Percentiles rank a stretch among this genome's conserved stretches.
Evolutionary conservation across 2,329 filamentous ascomycete species (phyloP).

Genomic region (Lasiodiplodia sp.): DNA sequence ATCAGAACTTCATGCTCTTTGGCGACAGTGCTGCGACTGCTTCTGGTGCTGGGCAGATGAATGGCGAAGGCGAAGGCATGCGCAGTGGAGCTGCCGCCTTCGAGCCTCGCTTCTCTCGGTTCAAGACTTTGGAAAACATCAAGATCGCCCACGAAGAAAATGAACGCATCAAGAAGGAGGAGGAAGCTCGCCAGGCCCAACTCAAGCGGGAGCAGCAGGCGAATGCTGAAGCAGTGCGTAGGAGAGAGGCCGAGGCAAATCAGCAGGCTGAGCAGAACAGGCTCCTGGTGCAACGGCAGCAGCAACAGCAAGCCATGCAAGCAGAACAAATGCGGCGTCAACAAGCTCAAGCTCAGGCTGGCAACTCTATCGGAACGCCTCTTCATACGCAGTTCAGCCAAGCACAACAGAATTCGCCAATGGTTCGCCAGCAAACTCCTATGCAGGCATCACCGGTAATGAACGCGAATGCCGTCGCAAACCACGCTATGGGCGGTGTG

Average conservation of each 20-base stretch:
- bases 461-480: constrained; percentile 37
- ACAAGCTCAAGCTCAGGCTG: constrained; percentile 42
- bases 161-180: constrained; percentile 58
- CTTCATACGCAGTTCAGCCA: constrained; percentile 55
- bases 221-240: constrained; percentile 29
- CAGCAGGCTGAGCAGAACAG: constrained; percentile 36
- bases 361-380: constrained; percentile 32
- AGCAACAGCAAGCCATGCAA: constrained; percentile 33
- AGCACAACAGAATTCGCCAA: constrained; percentile 71
- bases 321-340: constrained; percentile 33
- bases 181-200: constrained; percentile 61
- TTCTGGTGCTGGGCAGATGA: constrained; percentile 62
- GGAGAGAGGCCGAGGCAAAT: constrained; percentile 31
- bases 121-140: constrained; percentile 89
- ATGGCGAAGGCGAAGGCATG: constrained; percentile 69
- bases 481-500: constrained; percentile 52
- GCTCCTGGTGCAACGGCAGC: constrained; percentile 30
- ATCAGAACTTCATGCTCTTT: constrained; percentile 91
- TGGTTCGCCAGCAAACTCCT: constrained; percentile 55
- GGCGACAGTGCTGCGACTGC: constrained; percentile 82
- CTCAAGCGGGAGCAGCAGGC: constrained; percentile 37
- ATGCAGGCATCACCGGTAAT: constrained; percentile 55
- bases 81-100: constrained; percentile 75
- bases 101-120: constrained; percentile 86
- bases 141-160: constrained; percentile 78